Percentiles rank a stretch among this genome's conserved stretches.
Conservation (phyloP, 768 basidiomycete species). For the Crepidotus variabilis region DNA sequence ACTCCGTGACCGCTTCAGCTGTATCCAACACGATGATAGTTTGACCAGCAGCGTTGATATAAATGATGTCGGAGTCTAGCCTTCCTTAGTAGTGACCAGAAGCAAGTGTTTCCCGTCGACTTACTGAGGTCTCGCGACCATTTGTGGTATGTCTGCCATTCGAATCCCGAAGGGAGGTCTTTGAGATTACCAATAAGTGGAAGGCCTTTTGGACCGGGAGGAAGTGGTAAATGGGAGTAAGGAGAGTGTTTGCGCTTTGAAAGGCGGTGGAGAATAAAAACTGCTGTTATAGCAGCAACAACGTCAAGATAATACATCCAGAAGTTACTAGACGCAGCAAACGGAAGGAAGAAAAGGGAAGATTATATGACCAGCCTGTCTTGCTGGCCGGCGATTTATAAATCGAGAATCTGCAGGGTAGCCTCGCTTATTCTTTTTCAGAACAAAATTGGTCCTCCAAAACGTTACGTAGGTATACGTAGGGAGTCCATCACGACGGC, state of each 20-base stretch:
- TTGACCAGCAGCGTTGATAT: not conserved
- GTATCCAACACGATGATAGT: constrained; percentile 30
- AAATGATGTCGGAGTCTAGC: not conserved
- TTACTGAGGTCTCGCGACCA: constrained; percentile 35
- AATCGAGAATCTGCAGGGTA: not conserved
- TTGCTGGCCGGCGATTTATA: not conserved
- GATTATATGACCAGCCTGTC: too few species aligned
- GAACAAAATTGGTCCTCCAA: not conserved
- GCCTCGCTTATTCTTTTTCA: not conserved
- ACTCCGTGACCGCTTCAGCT: constrained; percentile 31
- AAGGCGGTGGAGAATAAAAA: not conserved
- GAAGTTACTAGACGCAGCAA: not conserved
- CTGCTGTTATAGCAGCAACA: not conserved
- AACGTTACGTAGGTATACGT: not conserved
- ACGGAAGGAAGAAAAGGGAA: too few species aligned
- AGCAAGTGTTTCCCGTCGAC: not conserved
- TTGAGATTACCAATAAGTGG: constrained; percentile 36
- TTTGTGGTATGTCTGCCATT: constrained; percentile 33
- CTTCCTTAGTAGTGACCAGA: not conserved
- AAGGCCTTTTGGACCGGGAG: constrained; percentile 34
- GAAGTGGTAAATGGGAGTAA: constrained; percentile 17
- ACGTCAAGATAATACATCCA: constrained; percentile 1
- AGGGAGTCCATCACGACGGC: too few species aligned
- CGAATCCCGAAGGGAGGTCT: constrained; percentile 24
- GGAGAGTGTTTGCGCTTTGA: not conserved